Percentiles rank a stretch among this genome's conserved stretches.
Conservation (phyloP, 1,284 basidiomycete species). For the Leccinum solheimii region DNA sequence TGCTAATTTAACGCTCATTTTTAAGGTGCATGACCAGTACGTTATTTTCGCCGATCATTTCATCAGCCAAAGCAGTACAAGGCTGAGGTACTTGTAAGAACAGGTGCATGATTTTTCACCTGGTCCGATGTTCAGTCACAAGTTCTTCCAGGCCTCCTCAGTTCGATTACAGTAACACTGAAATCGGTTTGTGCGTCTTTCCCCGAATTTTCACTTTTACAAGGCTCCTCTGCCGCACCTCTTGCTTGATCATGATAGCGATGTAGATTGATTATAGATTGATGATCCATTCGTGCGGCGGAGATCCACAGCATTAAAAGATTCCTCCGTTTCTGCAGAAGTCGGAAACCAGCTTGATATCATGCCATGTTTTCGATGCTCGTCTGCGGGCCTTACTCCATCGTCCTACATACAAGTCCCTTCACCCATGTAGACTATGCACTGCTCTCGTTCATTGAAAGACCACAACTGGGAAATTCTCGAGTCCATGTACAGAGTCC, state of each 20-base stretch:
- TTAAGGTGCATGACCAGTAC: background rate
- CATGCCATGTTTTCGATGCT: conserved; percentile 30
- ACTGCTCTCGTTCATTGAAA: conserved; percentile 4
- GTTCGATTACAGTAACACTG: conserved; percentile 54
- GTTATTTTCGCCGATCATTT: background rate
- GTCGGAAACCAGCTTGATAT: background rate
- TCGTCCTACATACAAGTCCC: conserved; percentile 51
- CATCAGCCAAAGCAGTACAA: background rate
- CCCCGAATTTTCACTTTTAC: background rate
- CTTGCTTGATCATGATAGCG: background rate
- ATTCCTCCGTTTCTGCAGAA: background rate
- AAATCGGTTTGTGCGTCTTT: conserved; percentile 41
- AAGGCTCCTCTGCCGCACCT: background rate
- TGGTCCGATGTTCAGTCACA: conserved; percentile 23
- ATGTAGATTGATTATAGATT: background rate
- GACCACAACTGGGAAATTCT: conserved; percentile 2
- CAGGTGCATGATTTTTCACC: conserved; percentile 26
- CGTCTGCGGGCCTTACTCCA: conserved; percentile 45
- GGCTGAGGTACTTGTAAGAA: background rate
- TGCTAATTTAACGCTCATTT: background rate
- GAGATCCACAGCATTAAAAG: background rate
- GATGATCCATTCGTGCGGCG: background rate
- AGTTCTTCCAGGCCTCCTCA: conserved; percentile 43
- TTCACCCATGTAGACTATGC: conserved; percentile 13
- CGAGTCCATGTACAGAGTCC: conserved; percentile 42